Percentiles rank a stretch among this genome's conserved stretches.
phyloP scores from a whole-genome alignment of 306 rosid genomes.

The Nissolia schottii region DNA sequence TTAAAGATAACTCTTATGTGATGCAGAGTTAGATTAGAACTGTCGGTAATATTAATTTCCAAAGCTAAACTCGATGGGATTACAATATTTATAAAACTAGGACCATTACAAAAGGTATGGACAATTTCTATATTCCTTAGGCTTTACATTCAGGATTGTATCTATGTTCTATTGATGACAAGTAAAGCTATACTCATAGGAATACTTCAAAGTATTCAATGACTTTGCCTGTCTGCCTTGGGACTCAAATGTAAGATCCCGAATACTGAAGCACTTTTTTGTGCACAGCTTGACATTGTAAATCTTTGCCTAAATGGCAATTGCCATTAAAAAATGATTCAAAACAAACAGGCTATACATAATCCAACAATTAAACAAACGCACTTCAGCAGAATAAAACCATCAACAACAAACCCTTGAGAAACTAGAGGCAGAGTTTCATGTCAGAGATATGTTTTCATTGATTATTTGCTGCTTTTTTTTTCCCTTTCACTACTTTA shows the following conservation, averaged over 20 bases:
- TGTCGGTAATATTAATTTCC: background rate
- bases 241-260: too few species aligned
- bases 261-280: too few species aligned
- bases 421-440: slow-evolving; percentile 7
- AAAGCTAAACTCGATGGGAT: background rate
- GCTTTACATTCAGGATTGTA: background rate
- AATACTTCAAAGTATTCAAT: background rate
- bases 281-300: too few species aligned
- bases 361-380: background rate
- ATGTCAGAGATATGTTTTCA: slow-evolving; percentile 3
- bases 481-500: background rate
- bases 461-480: background rate
- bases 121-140: background rate
- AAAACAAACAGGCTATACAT: too few species aligned
- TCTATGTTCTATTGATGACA: background rate
- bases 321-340: too few species aligned
- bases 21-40: background rate
- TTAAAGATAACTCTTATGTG: background rate
- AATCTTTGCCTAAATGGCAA: too few species aligned
- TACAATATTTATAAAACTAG: background rate
- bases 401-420: slow-evolving; percentile 11
- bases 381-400: slow-evolving; percentile 1
- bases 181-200: background rate
- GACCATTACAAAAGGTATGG: background rate
- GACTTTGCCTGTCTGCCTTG: too few species aligned